phyloP scores from a whole-genome alignment of 148 eudicot species.

The Rhododendron molle region DNA sequence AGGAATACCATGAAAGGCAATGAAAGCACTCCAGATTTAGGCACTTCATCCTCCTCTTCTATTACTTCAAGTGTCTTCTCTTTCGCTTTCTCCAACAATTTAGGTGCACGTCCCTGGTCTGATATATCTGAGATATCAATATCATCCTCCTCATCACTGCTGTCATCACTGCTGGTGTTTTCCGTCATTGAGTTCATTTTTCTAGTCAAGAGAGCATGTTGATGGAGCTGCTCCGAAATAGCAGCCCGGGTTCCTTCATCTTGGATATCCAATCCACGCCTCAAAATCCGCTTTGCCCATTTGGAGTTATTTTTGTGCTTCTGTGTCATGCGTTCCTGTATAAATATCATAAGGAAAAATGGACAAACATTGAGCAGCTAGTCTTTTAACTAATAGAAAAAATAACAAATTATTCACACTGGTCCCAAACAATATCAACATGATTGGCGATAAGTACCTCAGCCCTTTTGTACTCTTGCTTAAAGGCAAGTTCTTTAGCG shows the following conservation, averaged over 20 bases:
- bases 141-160: conserved; percentile 53
- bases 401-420: neutral
- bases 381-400: neutral
- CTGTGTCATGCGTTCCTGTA: conserved; percentile 78
- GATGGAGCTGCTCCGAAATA: conserved; percentile 69
- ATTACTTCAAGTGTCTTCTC: conserved; percentile 61
- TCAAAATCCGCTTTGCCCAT: conserved; percentile 72
- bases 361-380: neutral
- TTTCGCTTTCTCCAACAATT: conserved; percentile 67
- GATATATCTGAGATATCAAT: conserved; percentile 49
- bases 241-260: conserved; percentile 97
- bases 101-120: conserved; percentile 49
- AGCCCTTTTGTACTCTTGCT: conserved; percentile 81
- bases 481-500: conserved; percentile 72
- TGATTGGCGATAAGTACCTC: conserved; percentile 42
- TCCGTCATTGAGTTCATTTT: conserved; percentile 82
- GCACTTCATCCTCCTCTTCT: conserved; percentile 64
- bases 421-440: neutral
- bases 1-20: conserved; percentile 90
- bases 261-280: conserved; percentile 70
- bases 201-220: conserved; percentile 72
- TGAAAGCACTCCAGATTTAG: conserved; percentile 76
- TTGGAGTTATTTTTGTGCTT: conserved; percentile 81
- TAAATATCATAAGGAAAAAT: conserved; percentile 3
- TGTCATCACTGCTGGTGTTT: conserved; percentile 52